Evolutionary conservation across 2,329 filamentous ascomycete genomes (phyloP).

Genomic region (Fusarium hostae): DNA sequence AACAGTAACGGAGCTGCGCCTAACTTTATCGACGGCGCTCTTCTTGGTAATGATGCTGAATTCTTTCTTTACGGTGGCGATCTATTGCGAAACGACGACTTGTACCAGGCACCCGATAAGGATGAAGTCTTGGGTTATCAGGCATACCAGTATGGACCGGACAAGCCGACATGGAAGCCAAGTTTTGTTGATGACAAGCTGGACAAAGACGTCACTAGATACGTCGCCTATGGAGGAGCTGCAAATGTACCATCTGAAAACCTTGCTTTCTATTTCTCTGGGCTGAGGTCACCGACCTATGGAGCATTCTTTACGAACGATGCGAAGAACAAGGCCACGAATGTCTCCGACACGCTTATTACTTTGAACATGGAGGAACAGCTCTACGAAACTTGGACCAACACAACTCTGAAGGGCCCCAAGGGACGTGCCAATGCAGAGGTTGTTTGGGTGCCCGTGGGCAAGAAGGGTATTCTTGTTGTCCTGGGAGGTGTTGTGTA

Average conservation of each 20-base stretch:
- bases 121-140: conserved; percentile 63
- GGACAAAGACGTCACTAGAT: conserved; percentile 63
- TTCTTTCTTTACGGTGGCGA: conserved; percentile 73
- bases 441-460: conserved; percentile 81
- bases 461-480: conserved; percentile 78
- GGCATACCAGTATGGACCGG: conserved; percentile 61
- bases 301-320: conserved; percentile 59
- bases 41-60: conserved; percentile 72
- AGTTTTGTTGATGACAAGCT: conserved; percentile 58
- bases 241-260: conserved; percentile 76
- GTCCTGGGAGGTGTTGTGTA: conserved; percentile 79
- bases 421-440: conserved; percentile 70
- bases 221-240: conserved; percentile 72
- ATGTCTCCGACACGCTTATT: conserved; percentile 67
- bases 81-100: conserved; percentile 51
- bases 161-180: conserved; percentile 54
- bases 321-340: conserved; percentile 53
- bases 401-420: conserved; percentile 61
- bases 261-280: conserved; percentile 77
- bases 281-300: conserved; percentile 62
- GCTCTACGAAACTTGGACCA: conserved; percentile 64
- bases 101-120: conserved; percentile 52
- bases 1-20: conserved; percentile 65
- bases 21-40: conserved; percentile 69
- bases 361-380: conserved; percentile 68